Conservation (phyloP, 2,329 filamentous ascomycete species). For the Pestalotiopsis sp. region DNA sequence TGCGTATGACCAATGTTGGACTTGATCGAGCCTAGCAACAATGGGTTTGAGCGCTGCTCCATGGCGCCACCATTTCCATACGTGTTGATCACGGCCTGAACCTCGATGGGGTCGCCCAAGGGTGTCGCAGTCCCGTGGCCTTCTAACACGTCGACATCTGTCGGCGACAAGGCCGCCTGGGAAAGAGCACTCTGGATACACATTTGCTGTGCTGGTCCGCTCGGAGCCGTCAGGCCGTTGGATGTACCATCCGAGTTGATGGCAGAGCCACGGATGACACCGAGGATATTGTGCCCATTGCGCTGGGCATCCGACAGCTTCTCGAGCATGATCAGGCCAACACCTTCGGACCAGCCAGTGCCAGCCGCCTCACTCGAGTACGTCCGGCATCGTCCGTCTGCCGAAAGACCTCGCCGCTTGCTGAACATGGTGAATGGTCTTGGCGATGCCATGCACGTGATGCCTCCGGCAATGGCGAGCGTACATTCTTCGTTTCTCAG, state of each 20-base stretch:
- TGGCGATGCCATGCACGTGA: constrained; percentile 19
- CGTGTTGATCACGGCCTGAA: constrained; percentile 8
- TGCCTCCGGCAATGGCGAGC: constrained; percentile 22
- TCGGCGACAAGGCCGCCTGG: constrained; percentile 13
- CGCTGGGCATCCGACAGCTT: constrained; percentile 40
- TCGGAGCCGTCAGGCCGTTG: constrained; percentile 21
- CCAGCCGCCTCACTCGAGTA: constrained; percentile 43
- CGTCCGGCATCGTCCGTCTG: constrained; percentile 24
- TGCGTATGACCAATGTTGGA: constrained; percentile 40
- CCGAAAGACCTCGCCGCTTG: constrained; percentile 21
- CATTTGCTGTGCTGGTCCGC: constrained; percentile 16
- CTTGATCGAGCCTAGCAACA: constrained; percentile 33
- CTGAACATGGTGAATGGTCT: constrained; percentile 17
- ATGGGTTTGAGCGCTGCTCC: constrained; percentile 9
- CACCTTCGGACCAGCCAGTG: constrained; percentile 47
- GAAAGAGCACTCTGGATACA: constrained; percentile 20
- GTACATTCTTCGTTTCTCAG: constrained; percentile 22
- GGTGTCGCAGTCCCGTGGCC: constrained; percentile 33
- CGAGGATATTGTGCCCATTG: constrained; percentile 39
- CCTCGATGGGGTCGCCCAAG: constrained; percentile 14
- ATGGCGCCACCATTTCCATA: background rate
- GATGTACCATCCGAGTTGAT: constrained; percentile 39
- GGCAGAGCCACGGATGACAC: constrained; percentile 32
- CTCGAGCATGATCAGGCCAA: constrained; percentile 43
- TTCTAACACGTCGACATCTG: constrained; percentile 26